Conservation (phyloP, 1,284 basidiomycete species). For the Pseudozyma flocculosa region DNA sequence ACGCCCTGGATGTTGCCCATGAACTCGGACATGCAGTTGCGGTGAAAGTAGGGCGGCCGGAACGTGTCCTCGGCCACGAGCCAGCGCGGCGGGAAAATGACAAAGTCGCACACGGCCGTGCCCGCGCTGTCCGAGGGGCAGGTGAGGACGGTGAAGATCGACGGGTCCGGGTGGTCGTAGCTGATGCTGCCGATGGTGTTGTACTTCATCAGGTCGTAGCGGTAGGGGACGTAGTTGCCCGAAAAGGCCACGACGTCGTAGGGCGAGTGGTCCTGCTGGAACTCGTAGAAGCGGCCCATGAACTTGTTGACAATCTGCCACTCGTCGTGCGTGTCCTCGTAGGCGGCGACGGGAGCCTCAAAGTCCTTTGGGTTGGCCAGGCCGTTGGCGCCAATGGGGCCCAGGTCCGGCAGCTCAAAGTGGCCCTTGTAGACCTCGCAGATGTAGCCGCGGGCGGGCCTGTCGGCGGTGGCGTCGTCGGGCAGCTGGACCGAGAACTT, state of each 20-base stretch:
- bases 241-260: conserved; percentile 73
- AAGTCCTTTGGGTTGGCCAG: conserved; percentile 64
- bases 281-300: conserved; percentile 65
- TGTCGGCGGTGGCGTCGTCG: conserved; percentile 8
- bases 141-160: conserved; percentile 50
- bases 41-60: conserved; percentile 37
- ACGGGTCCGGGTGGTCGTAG: conserved; percentile 60
- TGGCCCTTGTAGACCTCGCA: conserved; percentile 64
- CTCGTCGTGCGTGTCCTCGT: conserved; percentile 66
- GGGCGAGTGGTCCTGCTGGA: conserved; percentile 68
- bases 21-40: conserved; percentile 37
- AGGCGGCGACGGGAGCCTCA: conserved; percentile 66
- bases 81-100: conserved; percentile 37
- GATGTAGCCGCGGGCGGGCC: conserved; percentile 57
- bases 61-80: conserved; percentile 30
- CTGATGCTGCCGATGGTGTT: conserved; percentile 68
- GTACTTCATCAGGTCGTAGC: conserved; percentile 71
- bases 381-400: conserved; percentile 65
- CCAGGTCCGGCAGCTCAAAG: conserved; percentile 69
- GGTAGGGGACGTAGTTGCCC: conserved; percentile 71
- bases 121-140: conserved; percentile 63
- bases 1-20: conserved; percentile 36
- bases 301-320: conserved; percentile 61
- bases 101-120: conserved; percentile 61
- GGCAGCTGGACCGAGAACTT: conserved; percentile 64